Percentiles rank a stretch among this genome's conserved stretches.
phyloP scores from a whole-genome alignment of 257 asterid genomes.

The Galeopsis tetrahit region DNA sequence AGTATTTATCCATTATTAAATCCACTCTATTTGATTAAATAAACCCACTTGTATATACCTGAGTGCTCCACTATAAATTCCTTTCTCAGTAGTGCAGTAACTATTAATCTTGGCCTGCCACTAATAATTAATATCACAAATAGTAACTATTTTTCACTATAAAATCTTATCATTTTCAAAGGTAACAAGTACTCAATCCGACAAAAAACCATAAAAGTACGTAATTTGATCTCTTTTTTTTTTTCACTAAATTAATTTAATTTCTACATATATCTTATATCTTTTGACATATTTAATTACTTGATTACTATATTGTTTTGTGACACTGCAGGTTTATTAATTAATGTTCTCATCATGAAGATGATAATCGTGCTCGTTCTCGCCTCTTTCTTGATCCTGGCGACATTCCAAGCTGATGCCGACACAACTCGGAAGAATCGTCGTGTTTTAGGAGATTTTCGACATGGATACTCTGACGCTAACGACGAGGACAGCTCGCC shows the following conservation, averaged over 20 bases:
- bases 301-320: neutral
- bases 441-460: slow-evolving; percentile 9
- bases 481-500: neutral
- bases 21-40: neutral
- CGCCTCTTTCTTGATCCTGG: slow-evolving; percentile 26
- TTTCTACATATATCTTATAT: neutral
- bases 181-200: neutral
- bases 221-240: neutral
- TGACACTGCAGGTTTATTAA: neutral
- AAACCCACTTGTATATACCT: neutral
- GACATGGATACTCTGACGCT: neutral
- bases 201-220: neutral
- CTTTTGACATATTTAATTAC: neutral
- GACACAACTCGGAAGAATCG: slow-evolving; percentile 7
- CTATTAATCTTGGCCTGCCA: slow-evolving; percentile 24
- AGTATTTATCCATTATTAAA: slow-evolving; percentile 3
- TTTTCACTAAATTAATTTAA: neutral
- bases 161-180: neutral
- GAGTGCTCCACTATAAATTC: slow-evolving; percentile 13
- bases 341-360: slow-evolving; percentile 29
- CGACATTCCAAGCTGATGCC: slow-evolving; percentile 29
- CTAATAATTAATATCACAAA: neutral
- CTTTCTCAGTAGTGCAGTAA: neutral
- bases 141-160: slow-evolving; percentile 20
- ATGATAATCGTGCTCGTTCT: slow-evolving; percentile 17